Conservation (phyloP, 305 asterid species). For the Ilex paraguariensis region DNA sequence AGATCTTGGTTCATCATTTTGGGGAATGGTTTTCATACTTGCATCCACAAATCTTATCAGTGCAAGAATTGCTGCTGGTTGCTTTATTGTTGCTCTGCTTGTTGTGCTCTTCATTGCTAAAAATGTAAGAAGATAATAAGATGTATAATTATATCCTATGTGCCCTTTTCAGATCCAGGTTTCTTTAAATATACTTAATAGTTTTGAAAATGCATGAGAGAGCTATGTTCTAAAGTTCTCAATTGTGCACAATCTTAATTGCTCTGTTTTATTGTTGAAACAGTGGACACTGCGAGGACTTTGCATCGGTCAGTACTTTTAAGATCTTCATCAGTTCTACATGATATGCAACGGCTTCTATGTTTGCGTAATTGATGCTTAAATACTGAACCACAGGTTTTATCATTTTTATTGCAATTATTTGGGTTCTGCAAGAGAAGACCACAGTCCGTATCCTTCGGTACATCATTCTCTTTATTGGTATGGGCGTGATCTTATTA, state of each 20-base stretch:
- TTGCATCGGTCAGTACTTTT: conserved; percentile 69
- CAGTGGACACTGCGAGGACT: conserved; percentile 99
- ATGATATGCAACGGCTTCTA: conserved; percentile 11
- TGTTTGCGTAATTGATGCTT: conserved; percentile 6
- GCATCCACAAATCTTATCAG: conserved; percentile 83
- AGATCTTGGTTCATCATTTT: conserved; percentile 98
- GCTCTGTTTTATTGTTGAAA: conserved; percentile 24
- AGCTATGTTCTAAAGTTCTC: background rate
- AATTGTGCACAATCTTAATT: conserved; percentile 5
- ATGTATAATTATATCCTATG: background rate
- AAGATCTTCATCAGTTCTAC: conserved; percentile 12
- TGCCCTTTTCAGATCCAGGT: background rate
- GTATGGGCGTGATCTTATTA: conserved; percentile 28
- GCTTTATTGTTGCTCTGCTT: conserved; percentile 74
- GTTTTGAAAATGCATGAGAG: too few relatives aligned
- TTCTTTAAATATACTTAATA: background rate
- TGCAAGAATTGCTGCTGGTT: conserved; percentile 85
- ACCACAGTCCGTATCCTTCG: conserved; percentile 73
- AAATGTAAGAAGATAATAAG: conserved; percentile 53
- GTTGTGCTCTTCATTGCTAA: conserved; percentile 82
- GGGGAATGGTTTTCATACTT: conserved; percentile 97
- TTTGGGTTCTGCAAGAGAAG: conserved; percentile 85
- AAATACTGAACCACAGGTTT: conserved; percentile 54
- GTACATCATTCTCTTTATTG: conserved; percentile 86
- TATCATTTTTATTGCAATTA: conserved; percentile 63